These are phyloP conservation scores for Amborella trichopoda DNA, from an alignment of 164 flowering plant genomes.

Conservation along the genomic window DNA sequence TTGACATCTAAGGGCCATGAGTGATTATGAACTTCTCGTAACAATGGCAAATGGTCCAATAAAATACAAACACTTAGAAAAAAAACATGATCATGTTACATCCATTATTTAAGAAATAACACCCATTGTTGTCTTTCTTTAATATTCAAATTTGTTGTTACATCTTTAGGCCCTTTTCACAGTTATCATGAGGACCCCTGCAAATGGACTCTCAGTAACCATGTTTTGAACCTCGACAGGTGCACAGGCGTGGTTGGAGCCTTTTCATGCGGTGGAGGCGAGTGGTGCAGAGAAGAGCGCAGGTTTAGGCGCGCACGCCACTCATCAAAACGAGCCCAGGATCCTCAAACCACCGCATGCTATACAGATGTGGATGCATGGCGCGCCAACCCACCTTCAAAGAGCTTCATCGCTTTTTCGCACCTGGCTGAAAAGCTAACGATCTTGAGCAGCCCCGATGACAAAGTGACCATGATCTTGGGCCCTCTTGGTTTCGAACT, in stretches of 20 bases:
- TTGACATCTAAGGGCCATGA: no score
- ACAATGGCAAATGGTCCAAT: no score
- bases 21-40: no score
- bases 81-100: no score
- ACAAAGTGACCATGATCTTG: conserved; percentile 30
- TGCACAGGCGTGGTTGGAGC: conserved; percentile 43
- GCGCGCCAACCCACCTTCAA: conserved; percentile 33
- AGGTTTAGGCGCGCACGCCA: conserved; percentile 41
- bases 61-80: no score
- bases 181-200: no score
- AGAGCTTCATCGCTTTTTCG: conserved; percentile 50
- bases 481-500: conserved; percentile 74
- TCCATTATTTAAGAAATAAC: no score
- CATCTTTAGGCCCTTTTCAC: conserved; percentile 5
- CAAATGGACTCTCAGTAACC: no score
- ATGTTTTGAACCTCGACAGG: no score
- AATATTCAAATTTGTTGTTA: no score
- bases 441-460: conserved; percentile 30
- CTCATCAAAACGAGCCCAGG: conserved; percentile 33
- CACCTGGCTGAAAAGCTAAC: conserved; percentile 35
- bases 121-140: no score
- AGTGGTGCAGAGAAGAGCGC: conserved; percentile 54
- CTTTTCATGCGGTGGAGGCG: conserved; percentile 76
- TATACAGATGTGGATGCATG: conserved; percentile 63
- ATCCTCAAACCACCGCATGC: conserved; percentile 21